phyloP scores from a whole-genome alignment of 176 grass and related monocot genomes.

The Paspalum vaginatum region DNA sequence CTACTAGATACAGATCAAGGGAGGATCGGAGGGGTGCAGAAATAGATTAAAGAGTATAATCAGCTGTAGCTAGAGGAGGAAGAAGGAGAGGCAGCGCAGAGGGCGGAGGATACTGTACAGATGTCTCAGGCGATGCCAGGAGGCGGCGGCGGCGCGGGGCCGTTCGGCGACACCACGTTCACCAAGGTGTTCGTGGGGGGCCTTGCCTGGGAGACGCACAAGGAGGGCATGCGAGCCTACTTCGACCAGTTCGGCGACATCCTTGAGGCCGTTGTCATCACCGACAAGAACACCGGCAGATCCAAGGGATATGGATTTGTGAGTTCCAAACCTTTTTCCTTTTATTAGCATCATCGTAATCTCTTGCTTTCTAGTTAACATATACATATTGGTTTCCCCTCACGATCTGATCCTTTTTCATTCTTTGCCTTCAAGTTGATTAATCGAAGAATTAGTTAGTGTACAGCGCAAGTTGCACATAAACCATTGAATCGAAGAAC shows the following conservation, averaged over 20 bases:
- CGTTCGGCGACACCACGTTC: slow-evolving; percentile 51
- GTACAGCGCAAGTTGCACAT: background rate
- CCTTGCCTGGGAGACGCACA: slow-evolving; percentile 54
- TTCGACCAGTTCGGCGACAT: slow-evolving; percentile 80
- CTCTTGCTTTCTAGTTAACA: background rate
- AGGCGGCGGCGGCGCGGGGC: background rate
- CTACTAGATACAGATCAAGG: background rate
- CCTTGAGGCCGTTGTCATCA: slow-evolving; percentile 94
- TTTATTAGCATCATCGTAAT: background rate
- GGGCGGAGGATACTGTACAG: background rate
- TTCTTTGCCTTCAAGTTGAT: background rate
- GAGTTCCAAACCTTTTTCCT: slow-evolving; percentile 3
- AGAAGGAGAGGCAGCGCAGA: slow-evolving; percentile 13
- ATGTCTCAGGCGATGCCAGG: slow-evolving; percentile 33
- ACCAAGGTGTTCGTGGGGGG: slow-evolving; percentile 63
- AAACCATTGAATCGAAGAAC: background rate
- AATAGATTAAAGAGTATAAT: background rate
- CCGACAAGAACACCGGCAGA: slow-evolving; percentile 63
- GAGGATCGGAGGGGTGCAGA: background rate
- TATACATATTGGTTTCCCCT: background rate
- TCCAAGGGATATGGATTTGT: slow-evolving; percentile 65
- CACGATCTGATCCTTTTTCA: background rate
- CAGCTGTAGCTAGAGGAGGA: slow-evolving; percentile 19
- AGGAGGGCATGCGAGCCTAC: slow-evolving; percentile 50
- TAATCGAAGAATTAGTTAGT: background rate